phyloP scores from a whole-genome alignment of 331 rosid genomes.

The Phaseolus coccineus region DNA sequence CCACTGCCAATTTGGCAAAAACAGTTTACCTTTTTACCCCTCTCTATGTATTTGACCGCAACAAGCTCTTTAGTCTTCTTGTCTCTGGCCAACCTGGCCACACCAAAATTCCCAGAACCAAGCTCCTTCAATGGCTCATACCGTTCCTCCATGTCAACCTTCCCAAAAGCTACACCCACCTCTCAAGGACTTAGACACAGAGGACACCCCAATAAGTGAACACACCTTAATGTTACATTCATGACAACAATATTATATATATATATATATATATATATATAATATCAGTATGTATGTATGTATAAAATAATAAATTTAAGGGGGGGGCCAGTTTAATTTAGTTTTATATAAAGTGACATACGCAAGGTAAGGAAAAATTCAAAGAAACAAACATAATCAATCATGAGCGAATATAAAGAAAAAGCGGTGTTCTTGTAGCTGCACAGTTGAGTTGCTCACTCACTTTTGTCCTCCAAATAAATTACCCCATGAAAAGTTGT shows the following conservation, averaged over 20 bases:
- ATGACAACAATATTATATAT: neutral
- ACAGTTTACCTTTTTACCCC: slow-evolving; percentile 79
- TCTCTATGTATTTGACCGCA: slow-evolving; percentile 96
- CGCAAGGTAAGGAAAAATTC: slow-evolving; percentile 43
- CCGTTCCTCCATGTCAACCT: slow-evolving; percentile 79
- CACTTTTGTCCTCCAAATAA: slow-evolving; percentile 4
- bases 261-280: neutral
- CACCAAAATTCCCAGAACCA: slow-evolving; percentile 96
- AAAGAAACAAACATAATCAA: slow-evolving; percentile 28
- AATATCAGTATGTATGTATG: no score
- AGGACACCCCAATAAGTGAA: slow-evolving; percentile 37
- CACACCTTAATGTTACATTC: neutral
- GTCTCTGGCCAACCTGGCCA: slow-evolving; percentile 92
- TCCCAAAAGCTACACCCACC: slow-evolving; percentile 21
- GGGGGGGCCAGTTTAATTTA: neutral
- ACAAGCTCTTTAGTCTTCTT: slow-evolving; percentile 86
- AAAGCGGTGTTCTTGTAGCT: neutral
- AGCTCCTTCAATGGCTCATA: slow-evolving; percentile 92
- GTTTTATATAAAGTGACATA: slow-evolving; percentile 28
- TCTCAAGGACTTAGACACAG: neutral
- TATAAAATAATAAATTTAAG: neutral
- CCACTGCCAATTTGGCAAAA: neutral
- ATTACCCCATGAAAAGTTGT: neutral
- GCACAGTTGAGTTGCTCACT: neutral
- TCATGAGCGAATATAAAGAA: slow-evolving; percentile 12